Conservation (phyloP, 495 filamentous ascomycete genomes). For the Talaromyces liani region DNA sequence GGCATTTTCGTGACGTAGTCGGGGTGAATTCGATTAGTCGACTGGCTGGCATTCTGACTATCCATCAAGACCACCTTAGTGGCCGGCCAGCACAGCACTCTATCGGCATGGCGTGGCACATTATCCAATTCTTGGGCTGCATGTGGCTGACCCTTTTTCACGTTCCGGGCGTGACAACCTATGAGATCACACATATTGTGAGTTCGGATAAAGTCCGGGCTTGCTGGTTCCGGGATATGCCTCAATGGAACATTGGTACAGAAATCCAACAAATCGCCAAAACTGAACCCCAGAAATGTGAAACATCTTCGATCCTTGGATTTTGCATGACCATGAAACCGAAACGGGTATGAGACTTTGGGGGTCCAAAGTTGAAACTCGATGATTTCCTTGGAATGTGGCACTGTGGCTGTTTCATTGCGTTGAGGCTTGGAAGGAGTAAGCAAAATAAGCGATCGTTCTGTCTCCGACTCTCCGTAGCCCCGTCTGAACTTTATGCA, state of each 20-base stretch:
- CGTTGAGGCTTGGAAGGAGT: not conserved
- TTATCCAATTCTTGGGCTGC: not conserved
- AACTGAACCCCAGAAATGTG: not conserved
- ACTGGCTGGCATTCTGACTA: not conserved
- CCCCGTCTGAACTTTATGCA: not conserved
- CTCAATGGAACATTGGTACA: not conserved
- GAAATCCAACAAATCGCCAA: not conserved
- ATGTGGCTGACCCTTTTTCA: not conserved
- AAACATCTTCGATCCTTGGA: not conserved
- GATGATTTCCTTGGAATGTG: not conserved
- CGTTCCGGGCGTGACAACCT: not conserved
- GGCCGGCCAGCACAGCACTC: not conserved
- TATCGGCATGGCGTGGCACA: not conserved
- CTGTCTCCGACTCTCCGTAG: not conserved
- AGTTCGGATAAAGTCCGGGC: not conserved
- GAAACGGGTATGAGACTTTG: not conserved
- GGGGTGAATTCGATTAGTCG: not conserved
- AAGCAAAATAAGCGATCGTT: not conserved
- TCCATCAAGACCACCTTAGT: not conserved
- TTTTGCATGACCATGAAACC: not conserved
- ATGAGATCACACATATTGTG: not conserved
- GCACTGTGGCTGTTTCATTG: not conserved
- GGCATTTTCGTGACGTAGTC: not conserved
- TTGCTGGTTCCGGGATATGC: not conserved
- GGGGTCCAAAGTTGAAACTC: not conserved